Evolutionary conservation across 2,329 filamentous ascomycete genomes (phyloP), one percentile per base, ranked within the genome.

Genomic region (Colletotrichum spinosum): DNA sequence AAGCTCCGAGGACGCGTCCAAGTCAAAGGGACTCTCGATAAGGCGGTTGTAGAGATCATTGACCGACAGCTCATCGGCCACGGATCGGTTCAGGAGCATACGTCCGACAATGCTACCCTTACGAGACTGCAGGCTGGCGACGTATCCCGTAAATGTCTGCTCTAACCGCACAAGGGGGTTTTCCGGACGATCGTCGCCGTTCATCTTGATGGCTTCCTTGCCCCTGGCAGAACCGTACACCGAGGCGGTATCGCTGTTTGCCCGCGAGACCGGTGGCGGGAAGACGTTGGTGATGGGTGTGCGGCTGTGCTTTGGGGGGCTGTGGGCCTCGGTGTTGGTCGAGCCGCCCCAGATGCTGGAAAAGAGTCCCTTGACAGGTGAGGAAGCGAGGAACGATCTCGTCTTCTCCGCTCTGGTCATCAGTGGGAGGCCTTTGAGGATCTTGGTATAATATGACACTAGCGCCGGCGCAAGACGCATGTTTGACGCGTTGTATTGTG

Each of bases 31-130:
- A 69, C 91, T 91, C 75, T 97, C 94, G 15, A 97, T 88, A 12
- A 97, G 84, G 39, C 89, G 87, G 74, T 97, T 97, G 79, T 97
- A 97, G 2, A 97, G 82, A 70, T 97, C 93, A 72, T 97, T 97
- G 70, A 97, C 91, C 1, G 87, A 83, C 7, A 95, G 84, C 72
- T 94, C 92, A 73, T 97, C 92, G 2, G 90, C 92, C 35, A 84
- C 82, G 64, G 81, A 80, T 53, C 94, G 86, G 69, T 88, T 90
- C 54, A 94, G 86, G 38, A 97, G 81, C 34, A 88, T 89, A 38
- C 91, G 89, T 15, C 92, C 94, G 15, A 97, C 86, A 63, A 97
- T 92, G 72, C 94, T 93, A 38, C 94, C 94, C 75, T 95, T 97
- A 46, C 94, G 89, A 44, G 91, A 90, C 72, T 96, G 92, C 38